Percentiles rank a stretch among this genome's conserved stretches.
These are phyloP conservation scores for Scutellaria galericulata DNA, from an alignment of 257 asterid genomes.

Conservation along the genomic window DNA sequence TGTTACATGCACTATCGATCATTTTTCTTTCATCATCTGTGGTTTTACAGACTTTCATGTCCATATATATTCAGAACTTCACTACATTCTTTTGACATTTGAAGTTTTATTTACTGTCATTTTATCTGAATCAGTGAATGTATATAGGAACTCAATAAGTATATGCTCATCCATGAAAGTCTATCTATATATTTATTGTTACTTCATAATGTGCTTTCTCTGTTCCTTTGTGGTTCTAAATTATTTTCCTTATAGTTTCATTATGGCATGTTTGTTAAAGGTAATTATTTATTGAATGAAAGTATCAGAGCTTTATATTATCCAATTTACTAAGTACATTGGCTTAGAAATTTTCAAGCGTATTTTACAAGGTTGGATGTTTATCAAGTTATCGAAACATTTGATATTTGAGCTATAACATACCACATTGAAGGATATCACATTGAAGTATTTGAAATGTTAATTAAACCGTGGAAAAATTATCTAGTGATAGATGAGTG, in stretches of 20 bases:
- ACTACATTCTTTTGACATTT: background rate
- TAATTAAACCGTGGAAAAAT: too few species aligned
- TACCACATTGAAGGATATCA: too few species aligned
- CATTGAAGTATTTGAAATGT: too few species aligned
- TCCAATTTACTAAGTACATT: too few species aligned
- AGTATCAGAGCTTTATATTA: too few species aligned
- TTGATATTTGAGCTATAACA: too few species aligned
- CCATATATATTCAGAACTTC: background rate
- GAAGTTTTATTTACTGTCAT: conserved; percentile 1
- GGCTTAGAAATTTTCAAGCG: too few species aligned
- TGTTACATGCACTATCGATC: conserved; percentile 18
- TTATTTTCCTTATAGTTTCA: background rate
- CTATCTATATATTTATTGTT: background rate
- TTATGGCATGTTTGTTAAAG: too few species aligned
- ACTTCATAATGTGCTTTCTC: background rate
- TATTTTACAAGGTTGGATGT: too few species aligned
- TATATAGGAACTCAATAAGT: conserved; percentile 1
- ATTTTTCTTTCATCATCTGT: background rate
- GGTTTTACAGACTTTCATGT: conserved; percentile 16
- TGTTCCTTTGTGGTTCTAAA: conserved; percentile 1
- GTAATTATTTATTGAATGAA: too few species aligned
- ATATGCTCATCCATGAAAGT: background rate
- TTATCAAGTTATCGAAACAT: too few species aligned
- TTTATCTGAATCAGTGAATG: background rate
- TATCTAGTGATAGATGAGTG: too few species aligned